Percentiles rank a stretch among this genome's conserved stretches.
These are phyloP conservation scores for Hypsizygus ulmarius DNA, from an alignment of 1,284 basidiomycete genomes.

Conservation along the genomic window DNA sequence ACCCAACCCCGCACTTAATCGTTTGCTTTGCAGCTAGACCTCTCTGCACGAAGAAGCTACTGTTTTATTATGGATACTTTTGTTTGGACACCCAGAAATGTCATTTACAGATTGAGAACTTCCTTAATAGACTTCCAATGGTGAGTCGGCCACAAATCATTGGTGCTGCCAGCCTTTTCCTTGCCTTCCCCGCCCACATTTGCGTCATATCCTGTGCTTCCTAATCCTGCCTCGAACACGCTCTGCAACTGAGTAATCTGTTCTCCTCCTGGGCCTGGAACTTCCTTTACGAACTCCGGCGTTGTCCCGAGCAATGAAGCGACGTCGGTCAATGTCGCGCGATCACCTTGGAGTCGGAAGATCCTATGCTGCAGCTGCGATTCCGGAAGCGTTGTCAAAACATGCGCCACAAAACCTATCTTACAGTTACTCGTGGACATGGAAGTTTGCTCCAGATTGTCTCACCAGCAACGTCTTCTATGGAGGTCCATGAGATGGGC, in stretches of 20 bases:
- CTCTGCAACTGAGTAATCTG: slow-evolving; percentile 11
- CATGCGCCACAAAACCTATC: slow-evolving; percentile 12
- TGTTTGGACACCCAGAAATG: not conserved
- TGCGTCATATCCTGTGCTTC: slow-evolving; percentile 10
- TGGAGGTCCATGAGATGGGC: slow-evolving; percentile 12
- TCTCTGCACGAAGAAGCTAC: not conserved
- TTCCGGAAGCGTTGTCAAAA: slow-evolving; percentile 12
- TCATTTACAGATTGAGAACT: slow-evolving; percentile 1
- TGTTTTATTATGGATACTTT: not conserved
- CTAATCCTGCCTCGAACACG: slow-evolving; percentile 7
- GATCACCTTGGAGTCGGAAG: slow-evolving; percentile 19
- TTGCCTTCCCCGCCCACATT: slow-evolving; percentile 2
- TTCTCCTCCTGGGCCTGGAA: slow-evolving; percentile 10
- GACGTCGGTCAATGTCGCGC: slow-evolving; percentile 7
- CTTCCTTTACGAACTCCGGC: slow-evolving; percentile 6
- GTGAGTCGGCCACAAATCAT: slow-evolving; percentile 12
- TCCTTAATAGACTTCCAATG: slow-evolving; percentile 12
- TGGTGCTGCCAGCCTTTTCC: slow-evolving; percentile 10
- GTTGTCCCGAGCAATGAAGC: slow-evolving; percentile 7
- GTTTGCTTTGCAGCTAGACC: slow-evolving; percentile 7
- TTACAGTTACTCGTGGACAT: not conserved
- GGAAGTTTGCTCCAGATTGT: not conserved
- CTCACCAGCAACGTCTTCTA: slow-evolving; percentile 11
- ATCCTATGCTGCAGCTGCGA: slow-evolving; percentile 24
- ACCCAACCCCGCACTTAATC: slow-evolving; percentile 14